phyloP scores from a whole-genome alignment of 2,329 filamentous ascomycete genomes.

The Hypoxylon sp. region DNA sequence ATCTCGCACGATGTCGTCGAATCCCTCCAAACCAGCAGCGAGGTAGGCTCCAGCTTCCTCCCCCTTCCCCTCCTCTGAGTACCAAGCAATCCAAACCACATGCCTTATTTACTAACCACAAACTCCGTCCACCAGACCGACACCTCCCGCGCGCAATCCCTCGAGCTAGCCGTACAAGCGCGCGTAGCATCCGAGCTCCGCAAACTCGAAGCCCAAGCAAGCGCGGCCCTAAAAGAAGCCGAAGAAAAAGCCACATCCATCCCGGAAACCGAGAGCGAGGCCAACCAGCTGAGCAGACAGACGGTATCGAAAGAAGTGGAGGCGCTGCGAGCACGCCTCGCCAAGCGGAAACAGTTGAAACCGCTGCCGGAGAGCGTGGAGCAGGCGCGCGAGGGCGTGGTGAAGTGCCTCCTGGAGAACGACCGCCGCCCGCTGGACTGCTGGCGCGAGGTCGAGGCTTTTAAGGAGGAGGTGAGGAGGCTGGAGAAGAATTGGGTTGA shows the following conservation, averaged over 20 bases:
- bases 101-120: conserved; percentile 21
- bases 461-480: conserved; percentile 89
- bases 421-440: conserved; percentile 93
- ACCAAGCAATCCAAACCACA: conserved; percentile 9
- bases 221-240: conserved; percentile 76
- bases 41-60: conserved; percentile 70
- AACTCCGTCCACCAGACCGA: conserved; percentile 78
- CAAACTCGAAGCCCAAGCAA: conserved; percentile 79
- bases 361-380: conserved; percentile 80
- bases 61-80: not conserved
- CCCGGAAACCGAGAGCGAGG: conserved; percentile 50
- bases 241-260: conserved; percentile 66
- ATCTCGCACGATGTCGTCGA: conserved; percentile 87
- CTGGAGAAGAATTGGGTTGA: conserved; percentile 91
- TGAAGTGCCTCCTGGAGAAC: conserved; percentile 85
- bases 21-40: conserved; percentile 84
- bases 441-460: conserved; percentile 91
- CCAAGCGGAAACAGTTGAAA: conserved; percentile 75
- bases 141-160: conserved; percentile 83
- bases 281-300: conserved; percentile 57
- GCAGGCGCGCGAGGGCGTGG: conserved; percentile 80
- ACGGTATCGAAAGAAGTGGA: conserved; percentile 73
- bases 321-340: conserved; percentile 70
- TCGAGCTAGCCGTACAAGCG: conserved; percentile 89
- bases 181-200: conserved; percentile 89